Conservation (phyloP, 257 asterid genomes). For the Solanum appendiculatum region DNA sequence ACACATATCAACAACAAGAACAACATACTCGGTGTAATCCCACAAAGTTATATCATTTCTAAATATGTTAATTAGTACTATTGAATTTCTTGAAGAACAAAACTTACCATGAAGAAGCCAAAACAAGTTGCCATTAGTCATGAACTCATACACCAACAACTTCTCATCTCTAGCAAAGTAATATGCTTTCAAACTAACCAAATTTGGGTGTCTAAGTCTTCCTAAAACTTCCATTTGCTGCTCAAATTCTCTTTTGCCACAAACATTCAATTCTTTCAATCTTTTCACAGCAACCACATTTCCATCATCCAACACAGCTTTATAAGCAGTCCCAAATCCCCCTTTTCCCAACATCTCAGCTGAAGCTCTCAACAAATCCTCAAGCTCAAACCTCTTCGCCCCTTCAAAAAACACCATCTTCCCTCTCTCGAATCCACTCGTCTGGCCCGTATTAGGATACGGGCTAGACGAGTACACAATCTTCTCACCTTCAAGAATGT, state of each 20-base stretch:
- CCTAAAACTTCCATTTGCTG: constrained; percentile 86
- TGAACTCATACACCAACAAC: constrained; percentile 64
- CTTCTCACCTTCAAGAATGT: constrained; percentile 33
- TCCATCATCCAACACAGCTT: constrained; percentile 81
- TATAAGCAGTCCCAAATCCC: constrained; percentile 79
- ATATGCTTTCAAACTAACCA: constrained; percentile 71
- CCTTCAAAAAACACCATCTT: constrained; percentile 70
- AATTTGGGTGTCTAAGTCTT: constrained; percentile 58
- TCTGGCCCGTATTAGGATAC: constrained; percentile 34
- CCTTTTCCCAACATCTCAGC: constrained; percentile 96
- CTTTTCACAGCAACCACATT: constrained; percentile 79
- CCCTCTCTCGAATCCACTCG: constrained; percentile 46
- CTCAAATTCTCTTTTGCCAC: constrained; percentile 70
- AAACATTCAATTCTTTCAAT: constrained; percentile 52
- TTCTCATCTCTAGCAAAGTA: constrained; percentile 84
- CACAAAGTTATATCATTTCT: background rate
- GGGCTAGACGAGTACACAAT: constrained; percentile 72
- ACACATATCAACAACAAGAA: background rate
- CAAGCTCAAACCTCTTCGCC: constrained; percentile 74
- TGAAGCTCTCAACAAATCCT: constrained; percentile 80
- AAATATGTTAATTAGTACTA: background rate
- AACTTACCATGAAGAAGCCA: constrained; percentile 91
- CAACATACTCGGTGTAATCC: background rate
- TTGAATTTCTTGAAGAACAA: background rate
- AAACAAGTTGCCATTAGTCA: constrained; percentile 76